Evolutionary conservation across 2,329 filamentous ascomycete species (phyloP).

Genomic region (Colletotrichum salicis): DNA sequence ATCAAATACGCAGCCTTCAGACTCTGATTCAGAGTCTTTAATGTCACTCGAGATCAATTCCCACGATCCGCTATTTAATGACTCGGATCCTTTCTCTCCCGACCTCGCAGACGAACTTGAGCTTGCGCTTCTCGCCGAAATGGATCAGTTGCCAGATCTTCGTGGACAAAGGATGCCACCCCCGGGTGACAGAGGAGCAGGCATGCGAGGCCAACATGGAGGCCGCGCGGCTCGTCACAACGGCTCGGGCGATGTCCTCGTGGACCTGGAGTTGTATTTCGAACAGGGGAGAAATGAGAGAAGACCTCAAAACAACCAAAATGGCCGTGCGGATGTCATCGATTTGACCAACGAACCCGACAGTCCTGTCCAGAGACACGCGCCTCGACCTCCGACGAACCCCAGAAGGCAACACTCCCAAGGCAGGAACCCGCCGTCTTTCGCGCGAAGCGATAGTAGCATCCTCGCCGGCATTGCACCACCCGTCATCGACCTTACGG

Average conservation of each 20-base stretch:
- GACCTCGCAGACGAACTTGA: slow-evolving; percentile 31
- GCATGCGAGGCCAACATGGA: background rate
- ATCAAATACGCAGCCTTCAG: background rate
- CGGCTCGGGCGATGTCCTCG: slow-evolving; percentile 38
- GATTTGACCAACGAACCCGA: slow-evolving; percentile 63
- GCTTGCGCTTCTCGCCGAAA: slow-evolving; percentile 31
- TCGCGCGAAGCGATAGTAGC: slow-evolving; percentile 58
- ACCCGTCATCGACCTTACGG: slow-evolving; percentile 64
- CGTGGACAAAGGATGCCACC: background rate
- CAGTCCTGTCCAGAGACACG: slow-evolving; percentile 48
- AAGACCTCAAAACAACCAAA: slow-evolving; percentile 20
- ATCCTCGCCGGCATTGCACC: slow-evolving; percentile 46
- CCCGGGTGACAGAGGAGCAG: background rate
- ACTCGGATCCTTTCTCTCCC: slow-evolving; percentile 21
- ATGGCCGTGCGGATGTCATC: slow-evolving; percentile 49
- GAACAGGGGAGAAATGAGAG: slow-evolving; percentile 17
- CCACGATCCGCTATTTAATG: slow-evolving; percentile 2
- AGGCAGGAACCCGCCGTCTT: slow-evolving; percentile 52
- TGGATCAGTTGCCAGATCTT: slow-evolving; percentile 16
- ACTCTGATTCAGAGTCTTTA: slow-evolving; percentile 10
- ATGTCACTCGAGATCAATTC: background rate
- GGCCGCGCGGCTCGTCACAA: background rate
- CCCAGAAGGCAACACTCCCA: slow-evolving; percentile 55
- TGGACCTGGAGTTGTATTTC: slow-evolving; percentile 41
- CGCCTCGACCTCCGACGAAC: slow-evolving; percentile 42